These are phyloP conservation scores for Leavenworthia alabamica DNA, from an alignment of 345 rosid genomes.

Conservation along the genomic window DNA sequence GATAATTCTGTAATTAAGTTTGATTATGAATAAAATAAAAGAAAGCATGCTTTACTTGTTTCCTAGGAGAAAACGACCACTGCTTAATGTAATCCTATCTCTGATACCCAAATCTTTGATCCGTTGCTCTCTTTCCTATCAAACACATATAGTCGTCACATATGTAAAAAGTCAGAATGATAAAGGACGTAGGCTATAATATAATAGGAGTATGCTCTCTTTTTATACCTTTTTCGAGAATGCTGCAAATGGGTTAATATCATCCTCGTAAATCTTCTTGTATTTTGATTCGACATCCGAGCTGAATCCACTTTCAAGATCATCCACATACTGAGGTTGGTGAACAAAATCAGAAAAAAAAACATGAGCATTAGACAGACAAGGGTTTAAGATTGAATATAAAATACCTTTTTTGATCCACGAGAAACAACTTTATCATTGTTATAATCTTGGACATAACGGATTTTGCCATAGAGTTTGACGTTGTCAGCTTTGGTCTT, in stretches of 20 bases:
- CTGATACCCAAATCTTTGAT: conserved; percentile 94
- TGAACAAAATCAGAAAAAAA: neutral
- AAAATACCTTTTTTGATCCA: conserved; percentile 79
- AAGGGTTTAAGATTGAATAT: neutral
- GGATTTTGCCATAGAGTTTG: conserved; percentile 90
- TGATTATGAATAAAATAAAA: neutral
- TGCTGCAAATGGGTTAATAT: conserved; percentile 96
- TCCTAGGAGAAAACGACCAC: conserved; percentile 88
- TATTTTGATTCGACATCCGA: conserved; percentile 95
- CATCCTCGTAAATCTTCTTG: conserved; percentile 97
- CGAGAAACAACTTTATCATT: conserved; percentile 87
- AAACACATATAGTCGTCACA: neutral
- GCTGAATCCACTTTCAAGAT: conserved; percentile 85
- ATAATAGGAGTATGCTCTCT: neutral
- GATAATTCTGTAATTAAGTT: neutral
- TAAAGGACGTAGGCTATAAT: neutral
- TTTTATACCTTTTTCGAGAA: conserved; percentile 80
- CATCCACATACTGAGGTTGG: conserved; percentile 58
- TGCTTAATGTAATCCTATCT: conserved; percentile 88
- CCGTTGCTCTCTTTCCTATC: conserved; percentile 92
- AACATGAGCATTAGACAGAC: neutral
- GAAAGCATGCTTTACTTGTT: conserved; percentile 57
- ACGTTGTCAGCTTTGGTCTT: conserved; percentile 95
- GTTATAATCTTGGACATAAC: conserved; percentile 94
- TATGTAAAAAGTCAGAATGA: neutral